Base-by-base conservation (phyloP, 2,329 filamentous ascomycete genomes). In the Macrophomina pseudophaseolina region DNA sequence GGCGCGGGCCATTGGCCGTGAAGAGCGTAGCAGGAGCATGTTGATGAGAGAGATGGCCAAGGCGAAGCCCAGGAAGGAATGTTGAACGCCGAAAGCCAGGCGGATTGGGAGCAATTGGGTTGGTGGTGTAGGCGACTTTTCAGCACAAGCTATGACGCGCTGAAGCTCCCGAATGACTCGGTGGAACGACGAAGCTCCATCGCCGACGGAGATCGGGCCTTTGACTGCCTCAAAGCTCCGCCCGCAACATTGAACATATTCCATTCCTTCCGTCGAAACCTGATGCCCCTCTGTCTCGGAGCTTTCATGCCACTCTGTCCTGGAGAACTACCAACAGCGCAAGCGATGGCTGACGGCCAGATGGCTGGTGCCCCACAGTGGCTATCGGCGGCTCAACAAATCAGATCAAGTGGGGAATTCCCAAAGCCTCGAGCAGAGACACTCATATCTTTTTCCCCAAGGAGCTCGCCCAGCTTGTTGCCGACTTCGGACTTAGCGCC, bases 401-500 rank as follows among this genome's bases (percentile, higher is more conserved):
- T 49, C 58, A 62, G 58, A 62, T 49, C 58, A 49, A 62, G 58
- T 64, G 60, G 33, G 46, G 46, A 44, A 23, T 46, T 32, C n/a
- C 52, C 32, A 38, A n/a, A 44, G 42, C 11, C 16, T 9, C 16
- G 42, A 42, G 53, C 23, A 62, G 58, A 30, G 12, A 16, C 58
- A 11, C 51, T 46, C 28, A 28, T 32, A 46, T 38, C 51, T 33
- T 46, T 23, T 56, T 32, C 51, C 62, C 38, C 40, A 65, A 56
- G 52, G 62, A 65, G 51, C 52, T 58, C 40, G 6, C 30, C 40
- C 38, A 58, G 32, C 40, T 65, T 6, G 28, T 66, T 60, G 32
- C 64, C 64, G 64, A 66, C 46, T 66, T 60, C 64, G 64, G 64
- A 59, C 53, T 64, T 65, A 56, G 63, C 63, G 63, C 44, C n/a